phyloP scores from a whole-genome alignment of 345 rosid species.

The Salix brachista region DNA sequence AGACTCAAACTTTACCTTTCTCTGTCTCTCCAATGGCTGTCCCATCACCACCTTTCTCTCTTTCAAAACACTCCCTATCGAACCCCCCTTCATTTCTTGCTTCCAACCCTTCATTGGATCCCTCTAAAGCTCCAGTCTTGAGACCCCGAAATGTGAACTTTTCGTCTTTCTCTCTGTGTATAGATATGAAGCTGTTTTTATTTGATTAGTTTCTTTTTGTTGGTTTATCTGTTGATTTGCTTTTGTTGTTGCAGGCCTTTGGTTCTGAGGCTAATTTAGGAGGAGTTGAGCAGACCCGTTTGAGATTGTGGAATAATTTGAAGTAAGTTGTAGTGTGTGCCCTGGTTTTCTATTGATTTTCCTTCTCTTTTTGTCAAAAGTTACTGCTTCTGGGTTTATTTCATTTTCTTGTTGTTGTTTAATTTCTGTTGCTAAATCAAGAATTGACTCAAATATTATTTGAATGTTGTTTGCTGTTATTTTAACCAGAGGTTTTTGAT shows the following conservation, averaged over 20 bases:
- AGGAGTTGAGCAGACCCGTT: too few species aligned
- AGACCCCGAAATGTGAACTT: background rate
- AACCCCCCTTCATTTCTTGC: too few species aligned
- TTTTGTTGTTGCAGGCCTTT: too few species aligned
- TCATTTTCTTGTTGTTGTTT: background rate
- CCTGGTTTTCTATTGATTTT: too few species aligned
- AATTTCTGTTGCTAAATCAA: background rate
- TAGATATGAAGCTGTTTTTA: too few species aligned
- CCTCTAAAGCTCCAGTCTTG: background rate
- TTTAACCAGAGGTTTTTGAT: too few species aligned
- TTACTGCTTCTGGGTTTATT: background rate
- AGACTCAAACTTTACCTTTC: background rate
- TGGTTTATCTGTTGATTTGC: background rate
- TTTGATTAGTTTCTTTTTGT: background rate
- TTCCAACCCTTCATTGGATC: background rate
- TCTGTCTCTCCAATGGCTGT: slow-evolving; percentile 3
- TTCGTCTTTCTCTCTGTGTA: background rate
- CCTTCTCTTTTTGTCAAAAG: too few species aligned
- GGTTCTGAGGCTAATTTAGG: too few species aligned
- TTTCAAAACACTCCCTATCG: background rate
- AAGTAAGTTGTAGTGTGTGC: too few species aligned
- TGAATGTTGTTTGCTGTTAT: background rate
- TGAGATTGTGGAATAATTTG: too few species aligned
- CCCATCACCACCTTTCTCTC: background rate
- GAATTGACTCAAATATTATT: background rate